Evolutionary conservation across 345 rosid genomes (phyloP).

Genomic region (Brassica rapa): DNA sequence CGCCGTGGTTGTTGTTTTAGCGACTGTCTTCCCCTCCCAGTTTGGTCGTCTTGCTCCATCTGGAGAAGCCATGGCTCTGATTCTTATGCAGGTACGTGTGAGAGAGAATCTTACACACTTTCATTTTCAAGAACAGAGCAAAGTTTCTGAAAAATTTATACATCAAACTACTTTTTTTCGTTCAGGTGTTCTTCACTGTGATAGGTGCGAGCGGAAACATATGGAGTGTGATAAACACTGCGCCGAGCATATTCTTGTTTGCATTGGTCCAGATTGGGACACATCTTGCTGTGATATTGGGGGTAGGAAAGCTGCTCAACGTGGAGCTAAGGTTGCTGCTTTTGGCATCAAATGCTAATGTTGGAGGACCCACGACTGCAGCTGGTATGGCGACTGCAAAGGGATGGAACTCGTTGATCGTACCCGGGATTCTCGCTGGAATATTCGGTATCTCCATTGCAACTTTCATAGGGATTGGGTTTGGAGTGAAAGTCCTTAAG

Average conservation of each 20-base stretch:
- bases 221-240: constrained; percentile 77
- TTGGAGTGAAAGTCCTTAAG: constrained; percentile 55
- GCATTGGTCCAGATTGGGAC: constrained; percentile 68
- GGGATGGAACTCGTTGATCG: constrained; percentile 72
- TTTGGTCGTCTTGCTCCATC: constrained; percentile 76
- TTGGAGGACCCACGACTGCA: constrained; percentile 93
- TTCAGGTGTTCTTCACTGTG: constrained; percentile 82
- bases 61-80: constrained; percentile 88
- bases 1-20: constrained; percentile 67
- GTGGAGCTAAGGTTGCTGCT: constrained; percentile 71
- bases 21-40: constrained; percentile 68
- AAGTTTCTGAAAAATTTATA: background rate
- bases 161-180: background rate
- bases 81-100: constrained; percentile 77
- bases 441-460: constrained; percentile 81
- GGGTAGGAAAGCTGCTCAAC: constrained; percentile 70
- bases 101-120: background rate
- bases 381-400: constrained; percentile 93
- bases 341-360: constrained; percentile 89
- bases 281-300: constrained; percentile 76
- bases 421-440: constrained; percentile 75
- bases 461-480: constrained; percentile 67
- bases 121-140: background rate
- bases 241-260: constrained; percentile 87
- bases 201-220: constrained; percentile 86